Conservation (phyloP, 2,329 filamentous ascomycete species). For the Calycina herbarum region DNA sequence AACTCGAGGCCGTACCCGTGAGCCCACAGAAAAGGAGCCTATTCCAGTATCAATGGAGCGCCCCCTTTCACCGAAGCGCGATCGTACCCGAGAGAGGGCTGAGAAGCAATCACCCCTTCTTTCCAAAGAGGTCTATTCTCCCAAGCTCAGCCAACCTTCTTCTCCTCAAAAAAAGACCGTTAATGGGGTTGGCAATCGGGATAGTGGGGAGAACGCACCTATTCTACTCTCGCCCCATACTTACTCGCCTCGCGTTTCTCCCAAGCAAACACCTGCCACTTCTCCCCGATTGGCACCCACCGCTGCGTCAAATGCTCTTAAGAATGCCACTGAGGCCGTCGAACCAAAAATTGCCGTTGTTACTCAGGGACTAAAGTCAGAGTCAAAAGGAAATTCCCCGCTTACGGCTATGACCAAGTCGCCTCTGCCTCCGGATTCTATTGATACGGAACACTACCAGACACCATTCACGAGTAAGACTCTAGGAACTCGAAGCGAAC, state of each 20-base stretch:
- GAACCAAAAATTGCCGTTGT: conserved; percentile 5
- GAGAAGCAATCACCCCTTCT: neutral
- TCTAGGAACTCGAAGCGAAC: conserved; percentile 16
- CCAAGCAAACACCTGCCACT: neutral
- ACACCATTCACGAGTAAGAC: conserved; percentile 16
- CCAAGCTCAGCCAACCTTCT: conserved; percentile 3
- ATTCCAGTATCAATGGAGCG: neutral
- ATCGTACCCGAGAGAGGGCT: neutral
- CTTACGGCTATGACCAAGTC: conserved; percentile 9
- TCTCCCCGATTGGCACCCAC: conserved; percentile 5
- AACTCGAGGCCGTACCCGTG: neutral
- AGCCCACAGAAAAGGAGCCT: neutral
- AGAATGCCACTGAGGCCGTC: no score
- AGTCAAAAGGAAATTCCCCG: neutral
- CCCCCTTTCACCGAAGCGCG: neutral
- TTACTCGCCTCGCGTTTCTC: conserved; percentile 8
- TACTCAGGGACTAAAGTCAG: conserved; percentile 5
- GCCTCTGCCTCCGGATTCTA: conserved; percentile 20
- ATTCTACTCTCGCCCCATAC: conserved; percentile 6
- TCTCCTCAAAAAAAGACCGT: neutral
- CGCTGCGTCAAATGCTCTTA: neutral
- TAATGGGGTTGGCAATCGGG: neutral
- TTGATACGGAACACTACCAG: conserved; percentile 15
- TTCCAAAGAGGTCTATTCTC: conserved; percentile 4
- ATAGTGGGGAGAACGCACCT: neutral